Percentiles rank a stretch among this genome's conserved stretches.
These are phyloP conservation scores for Chytridium lagenaria DNA, from an alignment of 371 early-diverging fungal species.

Conservation along the genomic window DNA sequence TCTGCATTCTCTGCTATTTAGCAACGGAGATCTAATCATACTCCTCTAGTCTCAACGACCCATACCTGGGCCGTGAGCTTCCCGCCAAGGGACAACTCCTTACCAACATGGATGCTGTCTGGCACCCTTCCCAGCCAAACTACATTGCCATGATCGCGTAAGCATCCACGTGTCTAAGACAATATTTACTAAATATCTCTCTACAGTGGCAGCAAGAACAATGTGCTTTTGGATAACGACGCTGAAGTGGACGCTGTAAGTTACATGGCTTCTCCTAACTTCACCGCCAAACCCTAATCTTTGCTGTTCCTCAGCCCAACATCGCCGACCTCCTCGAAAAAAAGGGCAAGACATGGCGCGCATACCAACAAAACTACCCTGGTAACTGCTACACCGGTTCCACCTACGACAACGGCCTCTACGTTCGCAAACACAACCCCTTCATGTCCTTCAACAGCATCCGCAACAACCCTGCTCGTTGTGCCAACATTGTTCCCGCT, in stretches of 20 bases:
- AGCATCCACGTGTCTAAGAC: background rate
- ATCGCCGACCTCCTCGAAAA: slow-evolving; percentile 71
- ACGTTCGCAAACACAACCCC: no score
- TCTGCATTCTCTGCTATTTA: slow-evolving; percentile 30
- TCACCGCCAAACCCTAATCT: background rate
- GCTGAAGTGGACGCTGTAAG: background rate
- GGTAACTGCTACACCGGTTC: slow-evolving; percentile 55
- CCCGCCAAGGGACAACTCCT: slow-evolving; percentile 51
- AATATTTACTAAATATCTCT: no score
- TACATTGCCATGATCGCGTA: slow-evolving; percentile 55
- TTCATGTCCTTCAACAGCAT: no score
- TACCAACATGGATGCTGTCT: slow-evolving; percentile 56
- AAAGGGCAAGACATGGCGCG: slow-evolving; percentile 67
- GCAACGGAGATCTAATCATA: no score
- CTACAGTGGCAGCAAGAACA: no score
- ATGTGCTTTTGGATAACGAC: no score
- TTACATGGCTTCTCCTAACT: background rate
- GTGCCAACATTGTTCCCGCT: slow-evolving; percentile 60
- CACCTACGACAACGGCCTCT: slow-evolving; percentile 34
- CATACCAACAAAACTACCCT: slow-evolving; percentile 69
- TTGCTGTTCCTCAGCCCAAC: background rate
- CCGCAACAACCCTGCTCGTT: slow-evolving; percentile 50
- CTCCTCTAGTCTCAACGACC: no score
- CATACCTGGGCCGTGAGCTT: no score
- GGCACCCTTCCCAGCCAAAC: slow-evolving; percentile 63